A percentile compares a stretch with the other conserved stretches of the same genome.
Conservation (phyloP, 2,329 filamentous ascomycete species). For the Monilinia laxa region DNA sequence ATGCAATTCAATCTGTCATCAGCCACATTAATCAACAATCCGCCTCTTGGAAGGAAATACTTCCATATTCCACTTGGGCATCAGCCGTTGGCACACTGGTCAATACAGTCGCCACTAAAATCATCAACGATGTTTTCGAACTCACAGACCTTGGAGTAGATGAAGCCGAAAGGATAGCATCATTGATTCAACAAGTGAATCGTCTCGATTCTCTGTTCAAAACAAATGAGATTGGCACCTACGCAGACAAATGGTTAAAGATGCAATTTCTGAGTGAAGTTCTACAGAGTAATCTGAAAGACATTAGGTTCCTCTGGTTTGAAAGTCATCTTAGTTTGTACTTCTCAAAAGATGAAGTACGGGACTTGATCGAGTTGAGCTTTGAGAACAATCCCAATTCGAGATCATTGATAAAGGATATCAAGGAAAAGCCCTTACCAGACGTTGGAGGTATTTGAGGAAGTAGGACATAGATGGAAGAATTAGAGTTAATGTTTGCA, state of each 20-base stretch:
- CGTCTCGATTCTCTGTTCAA: slow-evolving; percentile 59
- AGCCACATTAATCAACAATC: slow-evolving; percentile 55
- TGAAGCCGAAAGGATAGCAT: slow-evolving; percentile 61
- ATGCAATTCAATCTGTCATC: slow-evolving; percentile 54
- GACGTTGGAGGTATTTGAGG: not conserved
- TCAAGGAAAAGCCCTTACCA: slow-evolving; percentile 45
- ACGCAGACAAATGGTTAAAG: slow-evolving; percentile 60
- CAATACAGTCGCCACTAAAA: slow-evolving; percentile 58
- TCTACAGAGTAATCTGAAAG: slow-evolving; percentile 64
- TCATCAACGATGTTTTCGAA: slow-evolving; percentile 63
- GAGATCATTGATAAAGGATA: slow-evolving; percentile 58
- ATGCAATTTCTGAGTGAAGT: slow-evolving; percentile 65
- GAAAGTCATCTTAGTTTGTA: slow-evolving; percentile 65
- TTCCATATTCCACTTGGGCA: slow-evolving; percentile 61
- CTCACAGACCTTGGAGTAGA: slow-evolving; percentile 61
- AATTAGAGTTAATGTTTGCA: not conserved
- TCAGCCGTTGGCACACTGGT: slow-evolving; percentile 61
- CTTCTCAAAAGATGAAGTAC: slow-evolving; percentile 59
- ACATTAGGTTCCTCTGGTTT: slow-evolving; percentile 62
- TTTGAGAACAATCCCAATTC: slow-evolving; percentile 62
- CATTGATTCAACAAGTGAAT: slow-evolving; percentile 56
- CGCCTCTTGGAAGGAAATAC: slow-evolving; percentile 56
- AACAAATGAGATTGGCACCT: slow-evolving; percentile 57
- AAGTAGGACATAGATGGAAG: not conserved
- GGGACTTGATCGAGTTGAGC: slow-evolving; percentile 61